Evolutionary conservation across 2,329 filamentous ascomycete genomes (phyloP), one percentile per base, ranked within the genome.

Genomic region (Tolypocladium tropicale): DNA sequence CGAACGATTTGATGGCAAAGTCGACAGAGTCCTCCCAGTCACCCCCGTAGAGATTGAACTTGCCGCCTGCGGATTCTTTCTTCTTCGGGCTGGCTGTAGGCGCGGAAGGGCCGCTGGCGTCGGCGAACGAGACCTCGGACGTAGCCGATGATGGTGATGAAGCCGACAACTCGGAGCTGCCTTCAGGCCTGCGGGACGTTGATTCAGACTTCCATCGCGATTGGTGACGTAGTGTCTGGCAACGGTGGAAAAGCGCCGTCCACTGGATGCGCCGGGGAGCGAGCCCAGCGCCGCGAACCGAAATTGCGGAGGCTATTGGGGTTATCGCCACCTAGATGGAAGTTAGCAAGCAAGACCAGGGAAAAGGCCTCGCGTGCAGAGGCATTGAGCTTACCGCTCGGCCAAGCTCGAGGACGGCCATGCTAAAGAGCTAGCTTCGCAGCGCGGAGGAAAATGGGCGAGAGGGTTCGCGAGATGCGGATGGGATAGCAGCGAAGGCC

Each of bases 21-120:
- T 76, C 73, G 3, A 70, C 64, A 6, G 72, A 71, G 53, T 75
- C 72, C 57, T 76, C 74, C 74, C 74, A 76, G 55, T 75, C 72
- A 39, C 71, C 67, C 54, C 67, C 69, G 43, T 72, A 74, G 11
- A 72, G 60, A 51, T 71, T 72, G 56, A 67, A 67, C 57, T 69
- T 72, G 28, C 65, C 63, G 11, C 61, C 61, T 4, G 62, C 63
- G 4, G 64, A 66, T 57, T 68, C 63, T 58, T 60, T 59, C 43
- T 63, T 53, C 46, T 54, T 56, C 2, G 28, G 30, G 25, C 48
- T 49, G 11, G 55, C 30, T 6, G 56, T 57, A 18, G 61, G 54
- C 2, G 63, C 53, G 39, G 60, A 62, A 55, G 62, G 46, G 56
- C 56, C 58, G 50, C 55, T 62, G 32, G 56, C 41, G 39, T 28